Conservation (phyloP, 495 filamentous ascomycete genomes). For the Penicillium soppii region DNA sequence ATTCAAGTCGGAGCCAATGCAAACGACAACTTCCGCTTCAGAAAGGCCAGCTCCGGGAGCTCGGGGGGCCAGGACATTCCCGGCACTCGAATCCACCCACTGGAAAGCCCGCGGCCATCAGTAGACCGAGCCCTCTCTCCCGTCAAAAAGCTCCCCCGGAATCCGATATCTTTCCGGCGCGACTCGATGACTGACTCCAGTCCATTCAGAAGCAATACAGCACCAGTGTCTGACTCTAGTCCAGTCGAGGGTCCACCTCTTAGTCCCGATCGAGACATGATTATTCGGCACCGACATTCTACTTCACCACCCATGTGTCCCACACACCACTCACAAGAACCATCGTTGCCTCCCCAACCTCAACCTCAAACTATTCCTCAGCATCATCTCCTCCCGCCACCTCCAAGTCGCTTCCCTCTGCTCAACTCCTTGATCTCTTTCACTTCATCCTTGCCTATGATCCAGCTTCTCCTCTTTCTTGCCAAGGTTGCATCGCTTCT, state of each 20-base stretch:
- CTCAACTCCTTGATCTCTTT: conserved; percentile 27
- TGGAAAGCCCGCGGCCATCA: conserved; percentile 45
- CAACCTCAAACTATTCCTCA: conserved; percentile 36
- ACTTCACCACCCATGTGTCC: conserved; percentile 27
- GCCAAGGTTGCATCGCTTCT: conserved; percentile 55
- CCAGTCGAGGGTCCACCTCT: conserved; percentile 22
- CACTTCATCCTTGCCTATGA: conserved; percentile 22
- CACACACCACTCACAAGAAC: conserved; percentile 16
- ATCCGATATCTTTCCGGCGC: conserved; percentile 25
- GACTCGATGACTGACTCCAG: conserved; percentile 33
- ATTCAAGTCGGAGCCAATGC: conserved; percentile 70
- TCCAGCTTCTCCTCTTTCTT: conserved; percentile 50
- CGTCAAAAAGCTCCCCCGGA: conserved; percentile 26
- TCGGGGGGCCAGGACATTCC: conserved; percentile 49
- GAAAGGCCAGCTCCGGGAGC: conserved; percentile 43
- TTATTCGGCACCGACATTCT: conserved; percentile 36
- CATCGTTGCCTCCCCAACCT: conserved; percentile 22
- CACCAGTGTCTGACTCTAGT: conserved; percentile 14
- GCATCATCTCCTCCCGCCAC: conserved; percentile 58
- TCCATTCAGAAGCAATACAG: conserved; percentile 17
- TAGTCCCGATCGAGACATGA: conserved; percentile 36
- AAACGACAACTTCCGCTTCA: conserved; percentile 53
- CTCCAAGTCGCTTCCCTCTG: conserved; percentile 30
- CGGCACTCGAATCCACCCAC: conserved; percentile 55
- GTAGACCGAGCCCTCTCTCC: conserved; percentile 33